Evolutionary conservation across 345 rosid species (phyloP).

Genomic region (Isatis tinctoria): DNA sequence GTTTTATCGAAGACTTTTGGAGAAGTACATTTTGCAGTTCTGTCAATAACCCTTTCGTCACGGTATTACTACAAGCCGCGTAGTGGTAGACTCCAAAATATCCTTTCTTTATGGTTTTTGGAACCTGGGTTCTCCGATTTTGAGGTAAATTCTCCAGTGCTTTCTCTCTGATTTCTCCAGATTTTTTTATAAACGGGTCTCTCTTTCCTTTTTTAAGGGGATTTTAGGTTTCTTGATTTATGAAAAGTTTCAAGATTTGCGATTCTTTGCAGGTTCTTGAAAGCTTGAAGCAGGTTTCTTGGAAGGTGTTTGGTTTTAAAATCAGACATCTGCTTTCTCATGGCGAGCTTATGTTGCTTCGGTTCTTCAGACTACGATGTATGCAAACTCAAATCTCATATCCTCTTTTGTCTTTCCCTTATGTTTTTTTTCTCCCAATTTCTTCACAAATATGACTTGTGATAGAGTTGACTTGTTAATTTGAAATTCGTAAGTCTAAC

Average conservation of each 20-base stretch:
- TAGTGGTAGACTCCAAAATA: slow-evolving; percentile 13
- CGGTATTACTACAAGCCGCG: slow-evolving; percentile 25
- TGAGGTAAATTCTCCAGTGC: slow-evolving; percentile 17
- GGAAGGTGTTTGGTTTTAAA: neutral
- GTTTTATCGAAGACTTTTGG: slow-evolving; percentile 29
- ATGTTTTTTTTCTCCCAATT: neutral
- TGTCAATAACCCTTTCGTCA: slow-evolving; percentile 31
- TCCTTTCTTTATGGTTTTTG: slow-evolving; percentile 16
- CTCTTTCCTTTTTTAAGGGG: neutral
- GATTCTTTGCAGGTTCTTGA: slow-evolving; percentile 5
- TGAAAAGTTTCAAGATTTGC: neutral
- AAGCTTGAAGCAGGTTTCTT: neutral
- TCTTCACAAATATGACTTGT: neutral
- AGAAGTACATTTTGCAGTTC: slow-evolving; percentile 14
- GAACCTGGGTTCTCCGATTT: slow-evolving; percentile 24
- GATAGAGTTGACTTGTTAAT: slow-evolving; percentile 2
- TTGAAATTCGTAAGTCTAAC: neutral
- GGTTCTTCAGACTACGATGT: slow-evolving; percentile 38
- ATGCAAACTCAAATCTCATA: slow-evolving; percentile 10
- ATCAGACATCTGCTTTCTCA: slow-evolving; percentile 16
- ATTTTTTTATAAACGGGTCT: neutral
- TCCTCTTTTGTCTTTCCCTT: neutral
- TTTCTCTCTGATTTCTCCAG: neutral
- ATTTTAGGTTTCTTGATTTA: slow-evolving; percentile 5
- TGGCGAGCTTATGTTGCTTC: slow-evolving; percentile 33